Conservation (phyloP, 331 rosid species). For the Rosa hybrid region DNA sequence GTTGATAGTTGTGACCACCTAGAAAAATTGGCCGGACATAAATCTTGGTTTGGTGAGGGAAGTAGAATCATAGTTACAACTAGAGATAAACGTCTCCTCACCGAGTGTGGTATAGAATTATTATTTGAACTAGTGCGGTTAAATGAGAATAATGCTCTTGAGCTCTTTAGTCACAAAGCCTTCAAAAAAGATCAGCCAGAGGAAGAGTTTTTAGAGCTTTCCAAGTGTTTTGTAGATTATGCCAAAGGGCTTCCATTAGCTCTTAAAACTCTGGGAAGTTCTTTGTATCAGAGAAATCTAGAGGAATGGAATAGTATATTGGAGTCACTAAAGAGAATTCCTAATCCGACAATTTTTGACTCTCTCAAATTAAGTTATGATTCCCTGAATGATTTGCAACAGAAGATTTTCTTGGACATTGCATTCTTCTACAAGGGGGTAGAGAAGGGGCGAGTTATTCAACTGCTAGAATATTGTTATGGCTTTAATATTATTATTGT, state of each 20-base stretch:
- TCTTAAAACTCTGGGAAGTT: not conserved
- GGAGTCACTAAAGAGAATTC: not conserved
- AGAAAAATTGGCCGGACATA: not conserved
- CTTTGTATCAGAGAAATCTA: not conserved
- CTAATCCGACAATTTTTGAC: not conserved
- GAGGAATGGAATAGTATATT: not conserved
- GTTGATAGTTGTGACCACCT: not conserved
- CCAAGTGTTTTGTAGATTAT: not conserved
- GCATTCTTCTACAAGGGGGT: not conserved
- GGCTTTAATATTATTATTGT: not conserved
- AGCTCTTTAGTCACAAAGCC: not conserved
- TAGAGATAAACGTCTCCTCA: not conserved
- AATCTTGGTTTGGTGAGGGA: constrained; percentile 1
- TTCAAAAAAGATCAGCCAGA: not conserved
- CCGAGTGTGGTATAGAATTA: not conserved
- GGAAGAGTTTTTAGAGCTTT: not conserved
- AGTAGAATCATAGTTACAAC: constrained; percentile 30
- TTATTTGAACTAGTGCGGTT: too few species aligned
- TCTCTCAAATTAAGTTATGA: not conserved
- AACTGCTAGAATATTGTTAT: not conserved
- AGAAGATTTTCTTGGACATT: not conserved
- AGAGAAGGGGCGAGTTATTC: not conserved
- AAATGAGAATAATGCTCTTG: not conserved
- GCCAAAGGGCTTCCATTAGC: constrained; percentile 15
- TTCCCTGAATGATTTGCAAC: not conserved